Percentiles rank a stretch among this genome's conserved stretches.
These are phyloP conservation scores for Hypholoma sublateritium DNA, from an alignment of 768 basidiomycete genomes.

Conservation along the genomic window DNA sequence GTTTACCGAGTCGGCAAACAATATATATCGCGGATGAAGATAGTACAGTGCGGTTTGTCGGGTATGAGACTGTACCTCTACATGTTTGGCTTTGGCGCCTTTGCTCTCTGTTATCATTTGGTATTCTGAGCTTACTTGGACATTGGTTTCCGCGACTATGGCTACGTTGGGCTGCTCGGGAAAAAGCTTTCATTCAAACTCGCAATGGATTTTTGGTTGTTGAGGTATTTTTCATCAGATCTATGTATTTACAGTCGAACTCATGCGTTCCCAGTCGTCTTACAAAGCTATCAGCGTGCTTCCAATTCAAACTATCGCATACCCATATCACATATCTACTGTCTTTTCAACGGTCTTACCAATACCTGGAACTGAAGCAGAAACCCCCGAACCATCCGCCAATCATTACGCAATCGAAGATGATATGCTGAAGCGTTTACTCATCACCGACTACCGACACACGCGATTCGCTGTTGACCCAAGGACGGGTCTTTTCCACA, in stretches of 20 bases:
- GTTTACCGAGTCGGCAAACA: conserved; percentile 83
- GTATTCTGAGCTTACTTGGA: conserved; percentile 76
- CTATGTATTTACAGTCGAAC: not conserved
- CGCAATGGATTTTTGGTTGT: conserved; percentile 78
- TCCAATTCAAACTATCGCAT: conserved; percentile 63
- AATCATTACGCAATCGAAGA: conserved; percentile 30
- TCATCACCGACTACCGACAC: conserved; percentile 88
- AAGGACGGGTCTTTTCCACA: conserved; percentile 75
- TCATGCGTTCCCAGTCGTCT: conserved; percentile 60
- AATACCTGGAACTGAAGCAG: conserved; percentile 27
- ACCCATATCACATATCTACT: conserved; percentile 78
- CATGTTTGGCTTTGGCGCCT: conserved; percentile 69
- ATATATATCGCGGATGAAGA: conserved; percentile 91
- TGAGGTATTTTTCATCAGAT: conserved; percentile 63
- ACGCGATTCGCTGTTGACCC: conserved; percentile 88
- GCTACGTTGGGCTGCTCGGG: conserved; percentile 83
- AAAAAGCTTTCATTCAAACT: conserved; percentile 78
- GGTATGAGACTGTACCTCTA: conserved; percentile 70
- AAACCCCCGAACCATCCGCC: conserved; percentile 24
- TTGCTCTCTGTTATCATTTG: conserved; percentile 66
- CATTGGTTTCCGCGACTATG: conserved; percentile 94
- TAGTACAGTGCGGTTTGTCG: conserved; percentile 80
- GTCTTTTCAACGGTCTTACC: conserved; percentile 58
- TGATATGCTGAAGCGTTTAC: conserved; percentile 49
- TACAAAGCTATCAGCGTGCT: conserved; percentile 81